phyloP scores from a whole-genome alignment of 192 early-diverging fungal genomes.

The Rhizophagus prolifer region DNA sequence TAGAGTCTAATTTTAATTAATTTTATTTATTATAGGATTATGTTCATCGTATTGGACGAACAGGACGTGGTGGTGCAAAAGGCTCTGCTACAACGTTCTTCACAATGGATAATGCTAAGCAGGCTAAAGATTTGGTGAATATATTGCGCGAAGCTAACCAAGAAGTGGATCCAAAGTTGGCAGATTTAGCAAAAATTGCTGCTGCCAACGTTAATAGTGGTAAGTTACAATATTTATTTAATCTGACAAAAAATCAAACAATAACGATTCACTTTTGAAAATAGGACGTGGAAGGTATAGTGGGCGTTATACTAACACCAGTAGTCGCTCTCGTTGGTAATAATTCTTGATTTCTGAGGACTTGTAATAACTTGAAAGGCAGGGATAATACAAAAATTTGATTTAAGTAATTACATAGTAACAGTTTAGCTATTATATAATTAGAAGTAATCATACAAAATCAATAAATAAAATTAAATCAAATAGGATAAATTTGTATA shows the following conservation, averaged over 20 bases:
- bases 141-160: conserved; percentile 92
- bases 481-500: no score
- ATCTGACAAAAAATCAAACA: not conserved
- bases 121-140: conserved; percentile 79
- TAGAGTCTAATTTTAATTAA: conserved; percentile 10
- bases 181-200: conserved; percentile 60
- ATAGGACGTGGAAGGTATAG: conserved; percentile 39
- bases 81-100: conserved; percentile 95
- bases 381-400: no score
- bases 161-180: conserved; percentile 75
- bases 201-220: conserved; percentile 38
- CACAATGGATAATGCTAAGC: conserved; percentile 81
- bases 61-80: conserved; percentile 87
- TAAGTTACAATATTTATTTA: not conserved
- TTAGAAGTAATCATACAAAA: not conserved
- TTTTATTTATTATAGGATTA: conserved; percentile 64
- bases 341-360: not conserved
- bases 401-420: no score
- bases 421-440: not conserved
- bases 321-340: conserved; percentile 31
- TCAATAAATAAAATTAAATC: no score
- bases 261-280: not conserved
- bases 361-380: not conserved
- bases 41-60: conserved; percentile 94
- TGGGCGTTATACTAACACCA: conserved; percentile 31